phyloP scores from a whole-genome alignment of 257 asterid genomes.

The Solanum piurae region DNA sequence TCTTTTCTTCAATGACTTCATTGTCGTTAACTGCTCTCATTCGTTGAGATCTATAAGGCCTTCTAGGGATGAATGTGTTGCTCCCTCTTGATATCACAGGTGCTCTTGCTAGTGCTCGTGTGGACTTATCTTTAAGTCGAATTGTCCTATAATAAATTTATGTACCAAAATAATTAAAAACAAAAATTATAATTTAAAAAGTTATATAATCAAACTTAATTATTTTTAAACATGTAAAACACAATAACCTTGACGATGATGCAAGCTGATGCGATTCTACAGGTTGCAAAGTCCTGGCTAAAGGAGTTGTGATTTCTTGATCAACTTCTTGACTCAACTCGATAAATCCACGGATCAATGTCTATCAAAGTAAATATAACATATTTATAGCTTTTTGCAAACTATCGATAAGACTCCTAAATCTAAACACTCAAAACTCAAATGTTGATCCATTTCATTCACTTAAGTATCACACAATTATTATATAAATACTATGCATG shows the following conservation, averaged over 20 bases:
- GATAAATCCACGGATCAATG: accelerated
- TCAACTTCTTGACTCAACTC: not conserved
- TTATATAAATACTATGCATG: not conserved
- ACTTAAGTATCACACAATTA: not conserved
- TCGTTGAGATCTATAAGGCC: not conserved
- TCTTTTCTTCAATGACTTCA: not conserved
- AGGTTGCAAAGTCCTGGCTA: no score
- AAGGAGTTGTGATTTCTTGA: not conserved
- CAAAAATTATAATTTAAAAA: no score
- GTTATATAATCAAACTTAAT: no score
- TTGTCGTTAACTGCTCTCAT: no score
- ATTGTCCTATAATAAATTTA: no score
- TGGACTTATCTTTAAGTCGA: no score
- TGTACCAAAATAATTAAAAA: not conserved
- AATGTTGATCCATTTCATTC: not conserved
- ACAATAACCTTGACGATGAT: no score
- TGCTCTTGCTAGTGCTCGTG: not conserved
- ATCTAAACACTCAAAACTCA: not conserved
- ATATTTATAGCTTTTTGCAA: not conserved
- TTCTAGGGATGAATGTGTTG: not conserved
- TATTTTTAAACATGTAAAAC: not conserved
- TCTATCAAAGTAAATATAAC: not conserved
- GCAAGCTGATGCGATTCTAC: not conserved
- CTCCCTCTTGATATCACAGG: not conserved
- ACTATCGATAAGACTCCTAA: not conserved